Evolutionary conservation across 257 asterid species (phyloP), one percentile per base, ranked within the genome.

Genomic region (Nyctanthes arbortristis): DNA sequence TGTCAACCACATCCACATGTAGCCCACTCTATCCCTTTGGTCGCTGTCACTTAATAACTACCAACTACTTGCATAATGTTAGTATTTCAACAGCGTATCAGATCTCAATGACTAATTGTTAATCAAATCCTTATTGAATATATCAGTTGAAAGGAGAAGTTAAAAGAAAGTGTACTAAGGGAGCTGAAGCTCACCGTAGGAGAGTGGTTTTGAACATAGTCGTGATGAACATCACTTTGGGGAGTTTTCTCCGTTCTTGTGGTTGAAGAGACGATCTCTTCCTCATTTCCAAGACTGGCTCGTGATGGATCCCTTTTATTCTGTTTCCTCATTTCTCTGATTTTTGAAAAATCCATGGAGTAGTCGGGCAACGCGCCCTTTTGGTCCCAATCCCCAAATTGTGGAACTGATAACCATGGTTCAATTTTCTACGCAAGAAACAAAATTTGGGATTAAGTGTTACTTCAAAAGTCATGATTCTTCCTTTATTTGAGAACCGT

Each of bases 311-410:
- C 88, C 83, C 84, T 76, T 82, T 85, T 85, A 82, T 83, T 79
- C 60, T 85, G 89, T 52, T 83, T 85, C 70, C 91, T 72, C 87
- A 78, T 83, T 74, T 85, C 88, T 74, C 91, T 68, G 57, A 85
- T 85, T 59, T 83, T 83, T 0, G 88, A 61, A 78, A 85, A 85
- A 66, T 85, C 91, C 88, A 85, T 54, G 1, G 91, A 85, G 82
- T 85, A 82, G 16, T 85, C 85, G 0, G 91, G 91, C 70, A 82
- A 28, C 3, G 28, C 73, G 2, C 91, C 91, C 74, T 85, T 85
- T 35, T 80, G 84, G 61, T 85, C 88, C 91, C 91, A 85, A 22
- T 83, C 91, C 27, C 91, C 91, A 45, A 85, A 85, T 37, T 82
- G 86, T 8, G 91, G 91, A 27, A 85, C 88, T 18, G 87, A 84